phyloP scores from a whole-genome alignment of 1,139 yeast species.

The Taphrina populina region DNA sequence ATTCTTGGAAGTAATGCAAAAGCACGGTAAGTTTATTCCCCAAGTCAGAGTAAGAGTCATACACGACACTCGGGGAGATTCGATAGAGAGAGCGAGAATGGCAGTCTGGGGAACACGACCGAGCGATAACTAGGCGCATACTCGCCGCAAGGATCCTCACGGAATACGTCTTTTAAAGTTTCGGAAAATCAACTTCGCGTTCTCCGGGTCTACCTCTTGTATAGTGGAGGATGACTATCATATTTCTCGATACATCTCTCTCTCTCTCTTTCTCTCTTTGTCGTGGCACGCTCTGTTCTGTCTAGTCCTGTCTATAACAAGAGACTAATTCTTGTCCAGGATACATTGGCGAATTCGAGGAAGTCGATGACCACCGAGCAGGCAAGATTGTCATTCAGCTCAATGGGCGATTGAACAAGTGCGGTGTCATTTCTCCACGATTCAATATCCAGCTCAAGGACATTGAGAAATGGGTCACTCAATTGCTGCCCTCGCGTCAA shows the following conservation, averaged over 20 bases:
- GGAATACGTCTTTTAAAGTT: slow-evolving; percentile 34
- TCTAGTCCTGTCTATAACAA: slow-evolving; percentile 37
- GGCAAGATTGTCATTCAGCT: slow-evolving; percentile 96
- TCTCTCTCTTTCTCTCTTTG: neutral
- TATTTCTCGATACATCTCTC: slow-evolving; percentile 33
- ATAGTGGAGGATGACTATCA: slow-evolving; percentile 32
- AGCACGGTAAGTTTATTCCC: slow-evolving; percentile 63
- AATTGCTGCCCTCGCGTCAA: slow-evolving; percentile 97
- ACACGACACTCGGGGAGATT: too few relatives aligned
- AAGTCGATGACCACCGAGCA: slow-evolving; percentile 98
- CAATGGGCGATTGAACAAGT: slow-evolving; percentile 97
- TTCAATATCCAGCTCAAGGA: slow-evolving; percentile 91
- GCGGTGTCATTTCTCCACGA: slow-evolving; percentile 98
- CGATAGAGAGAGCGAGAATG: too few relatives aligned
- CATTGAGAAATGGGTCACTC: slow-evolving; percentile 96
- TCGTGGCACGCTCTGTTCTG: neutral
- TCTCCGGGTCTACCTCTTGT: slow-evolving; percentile 34
- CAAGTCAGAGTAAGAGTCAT: too few relatives aligned
- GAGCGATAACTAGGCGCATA: slow-evolving; percentile 35
- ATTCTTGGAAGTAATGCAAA: slow-evolving; percentile 96
- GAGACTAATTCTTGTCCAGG: slow-evolving; percentile 50
- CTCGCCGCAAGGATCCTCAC: slow-evolving; percentile 32
- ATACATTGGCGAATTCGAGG: slow-evolving; percentile 98
- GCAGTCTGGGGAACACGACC: slow-evolving; percentile 12
- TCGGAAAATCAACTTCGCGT: slow-evolving; percentile 23